Conservation (phyloP, 1,139 yeast species). For the Geotrichum restrictum region DNA sequence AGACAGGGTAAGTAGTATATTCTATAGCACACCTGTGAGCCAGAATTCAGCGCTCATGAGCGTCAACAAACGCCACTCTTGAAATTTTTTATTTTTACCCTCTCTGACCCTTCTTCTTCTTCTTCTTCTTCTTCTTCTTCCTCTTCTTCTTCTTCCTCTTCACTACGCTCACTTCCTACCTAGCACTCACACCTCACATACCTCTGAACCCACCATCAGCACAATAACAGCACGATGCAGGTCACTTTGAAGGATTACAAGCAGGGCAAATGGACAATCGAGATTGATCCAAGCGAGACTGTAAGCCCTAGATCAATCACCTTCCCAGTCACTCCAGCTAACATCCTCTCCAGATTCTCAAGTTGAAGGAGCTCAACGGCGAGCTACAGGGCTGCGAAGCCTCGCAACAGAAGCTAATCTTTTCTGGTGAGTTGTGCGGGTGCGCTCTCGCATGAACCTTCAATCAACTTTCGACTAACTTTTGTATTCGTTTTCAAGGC, state of each 20-base stretch:
- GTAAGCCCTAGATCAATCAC: conserved; percentile 44
- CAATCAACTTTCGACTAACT: conserved; percentile 7
- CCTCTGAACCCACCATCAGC: neutral
- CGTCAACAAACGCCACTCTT: conserved; percentile 13
- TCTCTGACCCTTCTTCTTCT: neutral
- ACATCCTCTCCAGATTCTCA: conserved; percentile 48
- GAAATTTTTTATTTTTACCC: conserved; percentile 17
- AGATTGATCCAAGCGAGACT: conserved; percentile 64
- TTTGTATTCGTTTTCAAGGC: conserved; percentile 39
- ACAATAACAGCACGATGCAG: conserved; percentile 49
- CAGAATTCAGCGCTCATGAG: neutral
- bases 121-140: neutral
- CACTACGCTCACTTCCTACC: neutral
- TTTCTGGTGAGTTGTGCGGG: conserved; percentile 54
- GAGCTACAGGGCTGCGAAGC: conserved; percentile 64
- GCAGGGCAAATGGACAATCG: conserved; percentile 80
- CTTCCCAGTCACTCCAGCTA: conserved; percentile 1
- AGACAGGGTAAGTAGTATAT: neutral
- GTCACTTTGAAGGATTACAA: conserved; percentile 86
- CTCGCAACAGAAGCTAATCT: conserved; percentile 79
- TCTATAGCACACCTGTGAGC: neutral
- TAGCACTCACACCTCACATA: neutral
- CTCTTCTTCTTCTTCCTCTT: neutral
- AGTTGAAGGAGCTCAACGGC: conserved; percentile 73
- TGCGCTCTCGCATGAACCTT: neutral